These are phyloP conservation scores for Pseudogymnoascus sp. DNA, from an alignment of 2,329 filamentous ascomycete species.

Conservation along the genomic window DNA sequence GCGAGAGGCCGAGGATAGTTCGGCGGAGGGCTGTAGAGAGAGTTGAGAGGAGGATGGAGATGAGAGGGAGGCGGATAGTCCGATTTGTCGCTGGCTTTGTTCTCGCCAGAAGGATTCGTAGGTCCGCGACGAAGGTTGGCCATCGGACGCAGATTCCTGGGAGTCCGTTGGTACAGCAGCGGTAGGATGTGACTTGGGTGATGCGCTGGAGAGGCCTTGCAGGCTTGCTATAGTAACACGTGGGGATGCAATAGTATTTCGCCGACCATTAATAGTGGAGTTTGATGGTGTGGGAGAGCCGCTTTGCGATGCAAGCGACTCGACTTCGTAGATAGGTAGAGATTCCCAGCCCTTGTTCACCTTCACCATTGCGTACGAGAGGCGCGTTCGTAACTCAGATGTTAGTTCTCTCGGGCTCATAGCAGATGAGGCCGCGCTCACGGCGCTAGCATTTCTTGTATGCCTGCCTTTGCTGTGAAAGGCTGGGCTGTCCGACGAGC, in stretches of 20 bases:
- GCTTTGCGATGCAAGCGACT: slow-evolving; percentile 61
- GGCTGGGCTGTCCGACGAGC: slow-evolving; percentile 31
- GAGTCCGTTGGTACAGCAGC: slow-evolving; percentile 22
- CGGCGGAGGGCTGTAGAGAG: slow-evolving; percentile 28
- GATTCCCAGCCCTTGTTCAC: slow-evolving; percentile 84
- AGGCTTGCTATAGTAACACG: slow-evolving; percentile 33
- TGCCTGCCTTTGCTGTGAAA: slow-evolving; percentile 37
- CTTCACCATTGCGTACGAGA: slow-evolving; percentile 91
- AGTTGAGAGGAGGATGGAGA: slow-evolving; percentile 32
- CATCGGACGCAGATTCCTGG: slow-evolving; percentile 27
- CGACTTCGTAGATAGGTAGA: slow-evolving; percentile 67
- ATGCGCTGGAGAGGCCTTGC: slow-evolving; percentile 20
- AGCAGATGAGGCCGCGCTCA: slow-evolving; percentile 51
- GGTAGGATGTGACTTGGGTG: slow-evolving; percentile 6
- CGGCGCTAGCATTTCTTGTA: slow-evolving; percentile 62
- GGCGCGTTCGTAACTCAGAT: slow-evolving; percentile 66
- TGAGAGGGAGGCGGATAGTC: slow-evolving; percentile 36
- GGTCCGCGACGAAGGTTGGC: slow-evolving; percentile 24
- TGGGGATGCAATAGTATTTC: slow-evolving; percentile 47
- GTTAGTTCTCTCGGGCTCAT: slow-evolving; percentile 49
- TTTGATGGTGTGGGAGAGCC: slow-evolving; percentile 54
- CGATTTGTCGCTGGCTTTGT: slow-evolving; percentile 28
- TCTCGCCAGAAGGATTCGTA: slow-evolving; percentile 41
- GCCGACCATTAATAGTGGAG: slow-evolving; percentile 44
- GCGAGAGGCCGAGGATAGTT: slow-evolving; percentile 26